Percentiles rank a stretch among this genome's conserved stretches.
phyloP scores from a whole-genome alignment of 768 basidiomycete species.

The Mycena galericulata region DNA sequence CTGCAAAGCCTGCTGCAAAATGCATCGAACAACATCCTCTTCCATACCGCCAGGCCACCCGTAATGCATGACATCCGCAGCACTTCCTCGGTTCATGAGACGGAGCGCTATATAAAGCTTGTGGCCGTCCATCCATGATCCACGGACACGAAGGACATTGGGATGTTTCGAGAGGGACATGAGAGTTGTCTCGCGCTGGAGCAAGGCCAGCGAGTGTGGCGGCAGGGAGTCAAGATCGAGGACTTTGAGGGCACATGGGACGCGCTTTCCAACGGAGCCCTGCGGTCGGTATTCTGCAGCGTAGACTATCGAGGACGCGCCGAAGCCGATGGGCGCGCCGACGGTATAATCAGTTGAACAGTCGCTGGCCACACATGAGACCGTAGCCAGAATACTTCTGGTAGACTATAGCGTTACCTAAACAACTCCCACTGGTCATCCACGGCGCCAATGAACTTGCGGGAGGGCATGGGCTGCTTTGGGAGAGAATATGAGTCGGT shows the following conservation, averaged over 20 bases:
- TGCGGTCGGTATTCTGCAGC: conserved; percentile 71
- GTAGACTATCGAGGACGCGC: conserved; percentile 93
- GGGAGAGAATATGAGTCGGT: neutral
- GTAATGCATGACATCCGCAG: conserved; percentile 86
- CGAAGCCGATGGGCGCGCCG: conserved; percentile 87
- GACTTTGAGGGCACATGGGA: conserved; percentile 88
- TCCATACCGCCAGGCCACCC: conserved; percentile 91
- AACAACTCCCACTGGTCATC: conserved; percentile 87
- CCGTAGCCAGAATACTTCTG: no score
- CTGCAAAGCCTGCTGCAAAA: conserved; percentile 86
- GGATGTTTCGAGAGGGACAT: conserved; percentile 95
- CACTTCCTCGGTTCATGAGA: conserved; percentile 90
- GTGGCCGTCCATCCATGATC: conserved; percentile 88
- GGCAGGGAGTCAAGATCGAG: conserved; percentile 87
- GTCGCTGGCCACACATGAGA: no score
- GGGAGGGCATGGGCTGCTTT: conserved; percentile 24
- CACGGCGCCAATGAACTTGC: conserved; percentile 59
- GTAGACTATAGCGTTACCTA: conserved; percentile 67
- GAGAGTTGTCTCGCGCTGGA: conserved; percentile 88
- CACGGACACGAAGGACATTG: conserved; percentile 92
- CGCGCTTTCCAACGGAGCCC: conserved; percentile 44
- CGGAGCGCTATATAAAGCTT: conserved; percentile 89
- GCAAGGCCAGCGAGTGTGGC: conserved; percentile 73
- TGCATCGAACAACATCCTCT: conserved; percentile 88
- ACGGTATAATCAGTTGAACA: conserved; percentile 77